Evolutionary conservation across 2,329 filamentous ascomycete genomes (phyloP).

Genomic region (Calonectria pseudoturangicola): DNA sequence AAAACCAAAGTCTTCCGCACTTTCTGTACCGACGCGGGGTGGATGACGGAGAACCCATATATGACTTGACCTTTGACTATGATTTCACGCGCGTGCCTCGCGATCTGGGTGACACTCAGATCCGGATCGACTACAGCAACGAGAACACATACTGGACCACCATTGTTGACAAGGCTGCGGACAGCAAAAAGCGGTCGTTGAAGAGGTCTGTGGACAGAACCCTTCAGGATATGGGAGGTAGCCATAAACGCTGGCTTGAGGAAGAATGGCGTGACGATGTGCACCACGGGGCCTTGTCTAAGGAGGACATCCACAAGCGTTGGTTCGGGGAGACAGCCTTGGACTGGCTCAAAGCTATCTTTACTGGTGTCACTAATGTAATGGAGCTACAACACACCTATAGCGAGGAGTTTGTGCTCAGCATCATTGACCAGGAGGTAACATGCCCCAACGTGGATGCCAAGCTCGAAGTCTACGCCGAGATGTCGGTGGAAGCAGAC

Average conservation of each 20-base stretch:
- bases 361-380: neutral
- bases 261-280: constrained; percentile 7
- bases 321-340: neutral
- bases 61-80: constrained; percentile 10
- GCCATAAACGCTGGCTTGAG: constrained; percentile 6
- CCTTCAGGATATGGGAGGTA: neutral
- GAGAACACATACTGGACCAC: constrained; percentile 4
- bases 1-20: neutral
- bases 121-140: constrained; percentile 12
- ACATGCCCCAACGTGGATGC: neutral
- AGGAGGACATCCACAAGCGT: neutral
- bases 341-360: neutral
- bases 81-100: constrained; percentile 10
- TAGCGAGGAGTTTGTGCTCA: constrained; percentile 2
- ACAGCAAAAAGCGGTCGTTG: constrained; percentile 6
- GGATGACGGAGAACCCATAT: neutral
- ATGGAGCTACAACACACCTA: neutral
- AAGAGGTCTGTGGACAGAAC: neutral
- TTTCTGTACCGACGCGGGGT: neutral
- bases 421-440: constrained; percentile 1
- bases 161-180: constrained; percentile 1
- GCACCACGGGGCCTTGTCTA: neutral
- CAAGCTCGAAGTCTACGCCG: neutral
- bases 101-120: constrained; percentile 1
- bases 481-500: neutral